Base-by-base conservation (phyloP, 2,329 filamentous ascomycete genomes). In the Diaporthe caulivora region DNA sequence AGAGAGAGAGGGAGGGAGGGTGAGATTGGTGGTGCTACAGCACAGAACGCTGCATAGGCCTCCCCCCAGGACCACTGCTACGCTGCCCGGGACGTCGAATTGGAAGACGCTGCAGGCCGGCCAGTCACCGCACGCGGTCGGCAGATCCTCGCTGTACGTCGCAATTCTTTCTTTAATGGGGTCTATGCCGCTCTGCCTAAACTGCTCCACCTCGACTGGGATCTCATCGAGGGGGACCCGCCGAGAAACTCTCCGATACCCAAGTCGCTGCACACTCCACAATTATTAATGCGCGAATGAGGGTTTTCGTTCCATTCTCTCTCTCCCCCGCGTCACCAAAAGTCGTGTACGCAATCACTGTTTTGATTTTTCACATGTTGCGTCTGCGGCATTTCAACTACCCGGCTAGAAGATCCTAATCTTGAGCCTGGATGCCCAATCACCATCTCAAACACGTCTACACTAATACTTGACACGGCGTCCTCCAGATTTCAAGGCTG, bases 171-270 rank as follows among this genome's bases (percentile, higher is more conserved):
- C 62, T 67, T 53, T 26, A 53, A 40, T 34, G 62, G 62, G 47
- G 62, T 9, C 29, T 8, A 53, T 53, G 62, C 47, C 62, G 31
- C 29, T 34, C 29, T 51, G 60, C 44, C 42, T 21, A 13, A 29
- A n/a, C 3, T n/a, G 62, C 47, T 67, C 44, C 62, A 53, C 62
- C 31, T 17, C 47, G 62, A 40, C 47, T 37, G 62, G 62, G 47
- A 40, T 51, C 18, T 37, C 47, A 34, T 40, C n/a, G 1, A 18
- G 31, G n/a, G 5, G 5, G 5, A 67, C 62, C 47, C 62, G 62
- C 62, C 62, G 62, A 67, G 62, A 67, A 67, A 67, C 47, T 67
- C 62, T 67, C 62, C 62, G 62, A 67, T 67, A 40, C 62, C 44
- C 62, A 67, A 53, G 62, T 67, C 62, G 47, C 47, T 53, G 62